Conservation (phyloP, 1,284 basidiomycete species). For the Testicularia cyperi region DNA sequence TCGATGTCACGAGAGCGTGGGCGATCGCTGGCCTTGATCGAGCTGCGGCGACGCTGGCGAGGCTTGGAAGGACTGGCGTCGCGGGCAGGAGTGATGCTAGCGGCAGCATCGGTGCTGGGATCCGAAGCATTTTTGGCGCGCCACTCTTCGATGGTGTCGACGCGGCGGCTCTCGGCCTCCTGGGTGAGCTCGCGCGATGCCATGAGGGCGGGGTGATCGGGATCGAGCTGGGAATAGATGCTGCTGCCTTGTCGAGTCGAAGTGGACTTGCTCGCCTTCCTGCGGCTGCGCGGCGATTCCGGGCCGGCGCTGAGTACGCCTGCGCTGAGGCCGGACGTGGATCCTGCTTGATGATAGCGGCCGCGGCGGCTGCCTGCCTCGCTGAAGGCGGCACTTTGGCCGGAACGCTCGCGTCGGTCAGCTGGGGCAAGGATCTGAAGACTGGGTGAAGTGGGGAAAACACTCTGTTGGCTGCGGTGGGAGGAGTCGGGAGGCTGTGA, state of each 20-base stretch:
- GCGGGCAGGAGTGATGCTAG: too few relatives aligned
- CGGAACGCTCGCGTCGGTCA: conserved; percentile 5
- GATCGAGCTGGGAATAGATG: conserved; percentile 9
- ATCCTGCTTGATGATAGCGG: conserved; percentile 10
- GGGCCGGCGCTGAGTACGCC: conserved; percentile 36
- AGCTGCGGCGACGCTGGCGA: conserved; percentile 22
- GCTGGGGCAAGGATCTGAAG: conserved; percentile 22
- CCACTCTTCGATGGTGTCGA: conserved; percentile 42
- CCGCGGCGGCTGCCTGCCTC: conserved; percentile 29
- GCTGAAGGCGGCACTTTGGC: conserved; percentile 21
- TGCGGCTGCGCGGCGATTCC: conserved; percentile 19
- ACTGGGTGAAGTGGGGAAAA: conserved; percentile 18
- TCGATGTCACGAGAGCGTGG: not conserved
- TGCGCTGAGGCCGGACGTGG: conserved; percentile 35
- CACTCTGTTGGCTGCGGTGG: not conserved
- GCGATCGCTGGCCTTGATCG: not conserved
- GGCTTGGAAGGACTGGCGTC: too few relatives aligned
- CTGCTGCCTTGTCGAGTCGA: conserved; percentile 9
- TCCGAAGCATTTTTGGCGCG: conserved; percentile 13
- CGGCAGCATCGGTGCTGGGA: not conserved
- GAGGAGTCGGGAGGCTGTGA: conserved; percentile 7
- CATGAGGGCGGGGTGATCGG: conserved; percentile 24
- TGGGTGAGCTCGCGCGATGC: conserved; percentile 23
- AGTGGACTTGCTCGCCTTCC: conserved; percentile 17
- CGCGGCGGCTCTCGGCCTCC: conserved; percentile 21